Conservation (phyloP, 495 filamentous ascomycete genomes). For the Xylaria scruposa region DNA sequence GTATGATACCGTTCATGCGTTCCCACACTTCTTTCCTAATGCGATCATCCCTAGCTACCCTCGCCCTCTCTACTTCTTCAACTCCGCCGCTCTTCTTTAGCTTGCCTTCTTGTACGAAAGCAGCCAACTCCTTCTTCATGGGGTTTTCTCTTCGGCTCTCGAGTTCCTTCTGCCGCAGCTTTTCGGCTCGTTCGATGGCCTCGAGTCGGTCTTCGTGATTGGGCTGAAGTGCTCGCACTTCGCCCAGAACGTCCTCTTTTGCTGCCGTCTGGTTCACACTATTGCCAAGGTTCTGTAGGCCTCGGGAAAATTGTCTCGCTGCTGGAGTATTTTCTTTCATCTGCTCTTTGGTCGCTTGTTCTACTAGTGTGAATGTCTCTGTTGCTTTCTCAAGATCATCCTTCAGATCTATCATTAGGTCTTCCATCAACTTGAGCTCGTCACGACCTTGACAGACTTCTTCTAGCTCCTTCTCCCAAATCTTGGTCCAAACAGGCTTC, state of each 20-base stretch:
- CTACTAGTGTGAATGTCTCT: constrained; percentile 91
- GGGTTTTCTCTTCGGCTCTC: constrained; percentile 77
- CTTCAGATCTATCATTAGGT: constrained; percentile 86
- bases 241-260: constrained; percentile 89
- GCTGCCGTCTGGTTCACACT: constrained; percentile 78
- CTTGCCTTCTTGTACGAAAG: constrained; percentile 89
- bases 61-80: constrained; percentile 87
- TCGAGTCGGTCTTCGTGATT: constrained; percentile 93
- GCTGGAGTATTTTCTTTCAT: constrained; percentile 70
- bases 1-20: constrained; percentile 60
- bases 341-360: constrained; percentile 96
- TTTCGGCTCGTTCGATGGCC: constrained; percentile 95
- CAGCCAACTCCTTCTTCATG: constrained; percentile 86
- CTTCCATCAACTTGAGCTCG: constrained; percentile 91
- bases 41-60: constrained; percentile 85
- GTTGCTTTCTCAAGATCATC: constrained; percentile 94
- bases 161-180: constrained; percentile 83
- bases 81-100: constrained; percentile 95
- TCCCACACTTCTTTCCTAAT: constrained; percentile 88
- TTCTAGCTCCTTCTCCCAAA: constrained; percentile 96
- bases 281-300: constrained; percentile 65
- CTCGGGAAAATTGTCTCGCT: constrained; percentile 62
- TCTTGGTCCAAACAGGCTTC: constrained; percentile 96
- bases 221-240: constrained; percentile 91
- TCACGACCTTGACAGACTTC: constrained; percentile 94